These are phyloP conservation scores for Aspergillus sp. DNA, from an alignment of 2,329 filamentous ascomycete species.

Conservation along the genomic window DNA sequence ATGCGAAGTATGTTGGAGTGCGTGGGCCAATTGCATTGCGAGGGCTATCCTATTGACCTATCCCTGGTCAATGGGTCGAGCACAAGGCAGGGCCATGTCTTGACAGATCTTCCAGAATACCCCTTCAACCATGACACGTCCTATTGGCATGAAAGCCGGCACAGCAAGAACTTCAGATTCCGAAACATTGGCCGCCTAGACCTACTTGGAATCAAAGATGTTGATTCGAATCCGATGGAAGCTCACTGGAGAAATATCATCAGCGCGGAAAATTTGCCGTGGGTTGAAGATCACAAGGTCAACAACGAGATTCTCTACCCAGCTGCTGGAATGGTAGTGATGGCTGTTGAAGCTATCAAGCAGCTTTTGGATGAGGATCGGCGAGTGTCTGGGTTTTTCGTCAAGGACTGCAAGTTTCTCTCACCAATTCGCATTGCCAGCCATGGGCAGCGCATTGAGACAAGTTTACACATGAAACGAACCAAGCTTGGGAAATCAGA, in stretches of 20 bases:
- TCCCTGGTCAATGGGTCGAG: background rate
- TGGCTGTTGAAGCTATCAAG: constrained; percentile 4
- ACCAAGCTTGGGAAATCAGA: background rate
- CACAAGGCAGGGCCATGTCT: background rate
- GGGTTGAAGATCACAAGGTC: constrained; percentile 11
- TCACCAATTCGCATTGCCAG: background rate
- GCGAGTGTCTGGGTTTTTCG: background rate
- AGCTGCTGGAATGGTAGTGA: background rate
- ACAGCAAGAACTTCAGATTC: constrained; percentile 9
- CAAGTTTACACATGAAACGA: background rate
- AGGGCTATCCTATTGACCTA: background rate
- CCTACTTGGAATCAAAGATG: constrained; percentile 8
- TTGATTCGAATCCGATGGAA: background rate
- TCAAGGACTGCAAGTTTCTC: background rate
- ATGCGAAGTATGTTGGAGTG: background rate
- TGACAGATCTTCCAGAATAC: constrained; percentile 16
- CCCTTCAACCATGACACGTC: constrained; percentile 12
- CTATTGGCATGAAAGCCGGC: constrained; percentile 15
- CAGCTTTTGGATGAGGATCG: background rate
- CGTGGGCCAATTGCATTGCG: background rate
- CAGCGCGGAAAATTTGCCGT: constrained; percentile 1
- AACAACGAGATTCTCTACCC: background rate
- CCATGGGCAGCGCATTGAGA: background rate
- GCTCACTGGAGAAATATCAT: constrained; percentile 8
- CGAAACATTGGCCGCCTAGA: constrained; percentile 15